Percentiles rank a stretch among this genome's conserved stretches.
phyloP scores from a whole-genome alignment of 306 rosid species.

The Potentilla sterilis region DNA sequence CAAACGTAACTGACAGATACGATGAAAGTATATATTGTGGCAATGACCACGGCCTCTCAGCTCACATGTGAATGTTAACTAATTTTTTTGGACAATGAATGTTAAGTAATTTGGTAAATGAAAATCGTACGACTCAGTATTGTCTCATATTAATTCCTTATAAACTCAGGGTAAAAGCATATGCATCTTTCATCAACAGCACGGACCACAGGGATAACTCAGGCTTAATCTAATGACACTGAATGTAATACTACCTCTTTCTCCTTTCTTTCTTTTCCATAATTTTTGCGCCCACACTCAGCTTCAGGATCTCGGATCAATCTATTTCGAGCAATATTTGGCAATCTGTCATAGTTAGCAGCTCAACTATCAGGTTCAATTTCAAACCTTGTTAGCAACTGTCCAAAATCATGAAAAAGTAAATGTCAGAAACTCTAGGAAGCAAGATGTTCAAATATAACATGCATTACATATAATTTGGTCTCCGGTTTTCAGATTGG shows the following conservation, averaged over 20 bases:
- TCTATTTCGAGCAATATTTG: slow-evolving; percentile 9
- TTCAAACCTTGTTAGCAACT: slow-evolving; percentile 8
- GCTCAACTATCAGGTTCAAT: neutral
- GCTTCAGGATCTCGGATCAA: neutral
- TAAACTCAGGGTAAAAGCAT: too few relatives aligned
- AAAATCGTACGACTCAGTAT: neutral
- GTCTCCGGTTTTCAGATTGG: slow-evolving; percentile 19
- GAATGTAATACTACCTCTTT: slow-evolving; percentile 16
- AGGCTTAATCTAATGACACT: neutral
- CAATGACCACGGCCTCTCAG: neutral
- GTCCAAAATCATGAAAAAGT: neutral
- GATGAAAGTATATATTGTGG: neutral
- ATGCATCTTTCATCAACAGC: neutral
- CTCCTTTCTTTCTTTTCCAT: slow-evolving; percentile 20
- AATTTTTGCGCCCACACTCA: slow-evolving; percentile 11
- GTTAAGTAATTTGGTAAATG: neutral
- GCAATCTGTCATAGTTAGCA: slow-evolving; percentile 9
- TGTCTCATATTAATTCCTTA: neutral
- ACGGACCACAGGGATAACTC: too few relatives aligned
- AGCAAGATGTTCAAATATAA: neutral
- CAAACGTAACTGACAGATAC: neutral
- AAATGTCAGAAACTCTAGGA: neutral
- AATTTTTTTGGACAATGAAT: neutral
- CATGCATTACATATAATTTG: slow-evolving; percentile 14
- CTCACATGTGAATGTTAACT: neutral